Evolutionary conservation across 768 basidiomycete species (phyloP), one percentile per base, ranked within the genome.

Genomic region (Suillus decipiens): DNA sequence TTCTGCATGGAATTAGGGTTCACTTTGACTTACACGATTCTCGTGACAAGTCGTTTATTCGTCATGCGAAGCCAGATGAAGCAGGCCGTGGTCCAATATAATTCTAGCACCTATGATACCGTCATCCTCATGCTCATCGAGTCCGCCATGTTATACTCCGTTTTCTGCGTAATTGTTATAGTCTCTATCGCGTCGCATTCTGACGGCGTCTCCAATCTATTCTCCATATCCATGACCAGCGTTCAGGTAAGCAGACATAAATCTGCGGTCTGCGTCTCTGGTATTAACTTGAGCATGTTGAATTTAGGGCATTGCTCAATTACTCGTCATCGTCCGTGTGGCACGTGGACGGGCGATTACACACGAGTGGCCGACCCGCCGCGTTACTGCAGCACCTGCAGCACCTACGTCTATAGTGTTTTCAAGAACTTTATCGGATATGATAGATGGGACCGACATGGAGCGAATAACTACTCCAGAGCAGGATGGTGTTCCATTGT

Each of bases 241-340:
- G 63, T 73, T n/a, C 73, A 76, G 75, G 76, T 73, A 55, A 55
- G 56, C 17, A 57, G 24, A 31, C 39, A 19, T 17, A 17, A 54
- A 3, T 19, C n/a, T 19, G 9, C 2, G 1, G 14, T 3, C 4
- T 17, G 14, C 12, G 3, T 41, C 39, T 37, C 17, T 41, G 19
- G 31, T 22, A n/a, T 1, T 19, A 37, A n/a, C n/a, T 24, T 41
- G 15, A 48, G 17, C n/a, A 8, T 33, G 15, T 24, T 28, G 11
- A 7, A 34, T 34, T 11, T 15, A 80, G 78, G 71, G 68, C 24
- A 75, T 80, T 59, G 71, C 73, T 0, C 73, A 77, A 34, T 24
- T 75, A 22, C 63, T 76, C 56, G 78, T 80, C 62, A 72, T 78
- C 64, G 66, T 75, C 28, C 73, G 79, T 3, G 75, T 80, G 31